Base-by-base conservation (phyloP, 1,284 basidiomycete species). In the Sporisorium iseilematis-ciliati region DNA sequence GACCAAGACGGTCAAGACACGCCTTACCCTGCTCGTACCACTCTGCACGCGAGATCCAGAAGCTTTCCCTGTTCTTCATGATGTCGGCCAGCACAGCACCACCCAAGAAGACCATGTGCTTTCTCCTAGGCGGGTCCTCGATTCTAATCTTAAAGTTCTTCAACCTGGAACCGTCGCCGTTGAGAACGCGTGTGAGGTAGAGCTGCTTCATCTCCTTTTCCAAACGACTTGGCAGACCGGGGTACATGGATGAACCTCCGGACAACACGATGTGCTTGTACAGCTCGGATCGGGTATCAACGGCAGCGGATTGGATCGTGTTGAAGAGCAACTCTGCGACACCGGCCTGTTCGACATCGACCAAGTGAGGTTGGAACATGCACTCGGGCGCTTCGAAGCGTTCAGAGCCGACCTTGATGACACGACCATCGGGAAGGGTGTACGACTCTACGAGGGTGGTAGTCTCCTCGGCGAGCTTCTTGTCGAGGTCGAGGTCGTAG, bases 191-290 rank as follows among this genome's bases (percentile, higher is more conserved):
- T 7, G 93, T 93, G 67, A 99, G 89, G 87, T 98, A 96, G 43
- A 99, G 89, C 87, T 99, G 96, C 87, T 99, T 99, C 93, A 99
- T 95, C 88, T 99, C 97, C 88, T 99, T 99, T 87, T 99, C 97
- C 50, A 99, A 88, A 46, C 96, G 90, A 85, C 92, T 94, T 6
- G 96, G 97, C 73, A 99, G 90, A 29, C 97, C 97, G 23, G 97
- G 96, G 86, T 99, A 99, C 96, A 99, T 99, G 21, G 93, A 95
- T 31, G 73, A 77, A 21, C 97, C 97, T 54, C 97, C 97, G 14
- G 93, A 96, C 20, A 99, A 91, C 16, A 99, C 96, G 83, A 99
- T 92, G 86, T 99, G 95, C 86, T 97, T 97, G 90, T 98, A 99
- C 20, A 99, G 89, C 81, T 99, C 96, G 1, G 91, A 56, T 61